phyloP scores from a whole-genome alignment of 1,284 basidiomycete species.

The Porogramme epimiltina region DNA sequence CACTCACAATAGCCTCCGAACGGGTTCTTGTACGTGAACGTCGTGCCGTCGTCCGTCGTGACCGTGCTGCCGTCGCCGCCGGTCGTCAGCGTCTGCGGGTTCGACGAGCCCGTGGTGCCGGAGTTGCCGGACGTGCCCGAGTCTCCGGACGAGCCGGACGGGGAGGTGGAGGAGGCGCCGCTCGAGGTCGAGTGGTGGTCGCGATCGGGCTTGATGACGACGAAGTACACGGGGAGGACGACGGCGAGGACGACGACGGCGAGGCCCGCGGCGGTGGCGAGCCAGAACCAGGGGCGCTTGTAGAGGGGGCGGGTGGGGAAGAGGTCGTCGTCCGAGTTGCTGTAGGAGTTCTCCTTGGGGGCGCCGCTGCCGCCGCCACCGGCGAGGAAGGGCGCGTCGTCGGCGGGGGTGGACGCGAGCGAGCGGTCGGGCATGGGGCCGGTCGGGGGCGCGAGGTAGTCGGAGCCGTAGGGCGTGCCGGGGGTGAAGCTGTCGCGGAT shows the following conservation, averaged over 20 bases:
- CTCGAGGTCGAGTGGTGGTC: constrained; percentile 18
- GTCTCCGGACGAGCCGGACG: constrained; percentile 10
- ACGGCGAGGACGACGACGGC: constrained; percentile 38
- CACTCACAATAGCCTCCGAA: constrained; percentile 75
- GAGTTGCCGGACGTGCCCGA: constrained; percentile 7
- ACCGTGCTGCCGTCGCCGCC: constrained; percentile 71
- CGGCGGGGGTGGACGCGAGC: constrained; percentile 8
- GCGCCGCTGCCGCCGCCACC: not conserved
- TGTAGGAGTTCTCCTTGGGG: constrained; percentile 7
- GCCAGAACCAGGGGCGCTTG: constrained; percentile 27
- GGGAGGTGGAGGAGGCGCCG: not conserved
- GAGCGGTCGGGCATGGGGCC: constrained; percentile 5
- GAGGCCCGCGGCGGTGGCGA: constrained; percentile 11
- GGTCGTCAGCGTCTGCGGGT: constrained; percentile 21
- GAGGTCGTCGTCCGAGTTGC: not conserved
- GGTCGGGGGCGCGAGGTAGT: constrained; percentile 8
- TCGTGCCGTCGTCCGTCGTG: constrained; percentile 60
- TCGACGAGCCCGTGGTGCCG: constrained; percentile 16
- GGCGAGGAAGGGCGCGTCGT: constrained; percentile 11
- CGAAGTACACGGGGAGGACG: constrained; percentile 44
- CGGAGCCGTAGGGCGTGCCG: constrained; percentile 13
- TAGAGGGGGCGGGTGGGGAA: constrained; percentile 12
- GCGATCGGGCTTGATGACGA: constrained; percentile 38
- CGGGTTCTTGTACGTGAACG: constrained; percentile 68
- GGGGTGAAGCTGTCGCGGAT: constrained; percentile 6